Conservation (phyloP, 768 basidiomycete genomes). For the Russula brevipes region DNA sequence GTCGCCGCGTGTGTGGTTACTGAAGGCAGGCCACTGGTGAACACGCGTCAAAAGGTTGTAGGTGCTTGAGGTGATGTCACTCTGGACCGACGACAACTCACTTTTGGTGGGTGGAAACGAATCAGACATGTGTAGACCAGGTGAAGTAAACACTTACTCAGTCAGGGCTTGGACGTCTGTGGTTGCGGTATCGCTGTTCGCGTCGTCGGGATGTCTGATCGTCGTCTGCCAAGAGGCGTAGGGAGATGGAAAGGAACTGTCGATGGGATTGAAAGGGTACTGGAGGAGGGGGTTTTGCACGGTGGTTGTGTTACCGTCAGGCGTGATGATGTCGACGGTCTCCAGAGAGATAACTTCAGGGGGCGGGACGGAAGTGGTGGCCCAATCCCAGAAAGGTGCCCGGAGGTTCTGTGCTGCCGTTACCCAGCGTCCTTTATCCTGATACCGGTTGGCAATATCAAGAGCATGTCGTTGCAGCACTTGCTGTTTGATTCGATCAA, state of each 20-base stretch:
- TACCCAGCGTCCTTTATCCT: conserved; percentile 30
- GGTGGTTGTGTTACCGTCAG: conserved; percentile 29
- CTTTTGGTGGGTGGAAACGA: not conserved
- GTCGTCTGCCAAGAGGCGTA: conserved; percentile 16
- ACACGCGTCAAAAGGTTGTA: conserved; percentile 37
- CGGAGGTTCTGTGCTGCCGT: conserved; percentile 37
- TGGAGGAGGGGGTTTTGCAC: conserved; percentile 35
- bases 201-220: conserved; percentile 10
- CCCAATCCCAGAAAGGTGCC: conserved; percentile 51
- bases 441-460: conserved; percentile 40
- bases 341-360: conserved; percentile 35
- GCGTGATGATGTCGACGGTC: conserved; percentile 33
- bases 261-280: conserved; percentile 35
- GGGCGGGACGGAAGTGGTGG: conserved; percentile 35
- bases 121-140: not conserved
- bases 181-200: conserved; percentile 2
- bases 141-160: conserved; percentile 24
- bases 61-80: conserved; percentile 4
- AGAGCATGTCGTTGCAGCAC: conserved; percentile 38
- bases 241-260: conserved; percentile 6
- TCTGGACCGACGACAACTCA: not conserved
- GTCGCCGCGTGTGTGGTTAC: conserved; percentile 40
- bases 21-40: conserved; percentile 42
- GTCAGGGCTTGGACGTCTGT: conserved; percentile 31
- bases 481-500: conserved; percentile 36